phyloP scores from a whole-genome alignment of 768 basidiomycete species.

The Paxillus ammoniavirescens region DNA sequence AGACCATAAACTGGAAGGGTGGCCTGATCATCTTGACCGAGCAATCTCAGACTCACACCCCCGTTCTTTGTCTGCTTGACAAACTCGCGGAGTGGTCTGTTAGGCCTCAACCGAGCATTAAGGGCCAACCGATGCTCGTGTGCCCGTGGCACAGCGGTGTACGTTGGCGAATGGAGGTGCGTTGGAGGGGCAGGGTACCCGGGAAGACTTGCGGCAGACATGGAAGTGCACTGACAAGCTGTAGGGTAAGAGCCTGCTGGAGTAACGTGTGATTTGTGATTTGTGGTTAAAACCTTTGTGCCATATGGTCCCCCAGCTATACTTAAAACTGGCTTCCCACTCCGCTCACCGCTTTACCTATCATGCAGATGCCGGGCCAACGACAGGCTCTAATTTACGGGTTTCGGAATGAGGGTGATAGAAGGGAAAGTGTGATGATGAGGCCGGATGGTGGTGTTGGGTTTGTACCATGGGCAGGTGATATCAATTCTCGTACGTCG shows the following conservation, averaged over 20 bases:
- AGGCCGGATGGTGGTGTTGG: background rate
- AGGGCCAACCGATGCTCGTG: constrained; percentile 55
- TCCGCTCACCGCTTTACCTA: constrained; percentile 21
- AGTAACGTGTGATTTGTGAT: constrained; percentile 21
- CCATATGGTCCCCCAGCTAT: constrained; percentile 33
- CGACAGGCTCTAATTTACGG: background rate
- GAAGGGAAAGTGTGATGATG: background rate
- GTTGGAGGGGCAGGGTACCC: constrained; percentile 41
- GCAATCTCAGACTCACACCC: constrained; percentile 48
- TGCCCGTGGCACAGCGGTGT: constrained; percentile 52
- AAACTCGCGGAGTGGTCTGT: constrained; percentile 46
- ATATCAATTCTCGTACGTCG: background rate
- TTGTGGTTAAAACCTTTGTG: constrained; percentile 4
- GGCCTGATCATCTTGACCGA: constrained; percentile 49
- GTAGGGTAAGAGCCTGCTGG: background rate
- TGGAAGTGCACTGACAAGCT: constrained; percentile 30
- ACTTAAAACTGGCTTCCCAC: constrained; percentile 35
- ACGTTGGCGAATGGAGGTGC: constrained; percentile 43
- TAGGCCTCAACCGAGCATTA: constrained; percentile 34
- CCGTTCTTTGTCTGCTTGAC: constrained; percentile 60
- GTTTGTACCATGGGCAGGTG: background rate
- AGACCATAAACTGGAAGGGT: constrained; percentile 58
- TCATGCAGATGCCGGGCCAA: constrained; percentile 1
- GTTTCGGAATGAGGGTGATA: background rate
- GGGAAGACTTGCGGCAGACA: constrained; percentile 58